Conservation (phyloP, 176 grass and related monocot species). For the Melocanna baccifera region DNA sequence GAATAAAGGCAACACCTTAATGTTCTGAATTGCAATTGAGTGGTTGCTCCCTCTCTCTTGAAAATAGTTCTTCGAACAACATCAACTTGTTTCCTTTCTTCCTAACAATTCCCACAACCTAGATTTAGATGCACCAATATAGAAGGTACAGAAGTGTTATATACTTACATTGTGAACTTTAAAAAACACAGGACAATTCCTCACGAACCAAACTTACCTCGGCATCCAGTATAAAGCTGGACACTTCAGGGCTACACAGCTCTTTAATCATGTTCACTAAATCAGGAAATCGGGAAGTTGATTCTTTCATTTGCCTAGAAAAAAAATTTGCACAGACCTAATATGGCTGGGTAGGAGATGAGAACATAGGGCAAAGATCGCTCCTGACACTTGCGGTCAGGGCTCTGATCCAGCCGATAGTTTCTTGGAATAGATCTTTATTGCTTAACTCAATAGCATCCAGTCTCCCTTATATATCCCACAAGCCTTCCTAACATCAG, state of each 20-base stretch:
- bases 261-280: conserved; percentile 79
- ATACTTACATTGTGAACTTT: not conserved
- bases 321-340: conserved; percentile 85
- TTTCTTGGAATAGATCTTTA: too few relatives aligned
- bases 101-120: conserved; percentile 90
- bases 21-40: conserved; percentile 64
- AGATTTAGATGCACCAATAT: conserved; percentile 19
- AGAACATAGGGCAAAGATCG: too few relatives aligned
- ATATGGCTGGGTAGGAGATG: too few relatives aligned
- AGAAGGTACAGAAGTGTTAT: conserved; percentile 21
- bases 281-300: conserved; percentile 85
- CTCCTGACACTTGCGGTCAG: too few relatives aligned
- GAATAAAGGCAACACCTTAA: conserved; percentile 54
- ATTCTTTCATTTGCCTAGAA: conserved; percentile 99
- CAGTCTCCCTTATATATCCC: too few relatives aligned
- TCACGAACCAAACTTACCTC: conserved; percentile 59
- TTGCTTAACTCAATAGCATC: too few relatives aligned
- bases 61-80: conserved; percentile 96
- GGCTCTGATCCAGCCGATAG: too few relatives aligned
- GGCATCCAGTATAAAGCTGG: conserved; percentile 80
- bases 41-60: conserved; percentile 85
- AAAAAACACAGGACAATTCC: not conserved
- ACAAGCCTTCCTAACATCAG: too few relatives aligned
- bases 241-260: conserved; percentile 47
- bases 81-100: conserved; percentile 76